Evolutionary conservation across 2,329 filamentous ascomycete genomes (phyloP).

Genomic region (Claviceps sp.): DNA sequence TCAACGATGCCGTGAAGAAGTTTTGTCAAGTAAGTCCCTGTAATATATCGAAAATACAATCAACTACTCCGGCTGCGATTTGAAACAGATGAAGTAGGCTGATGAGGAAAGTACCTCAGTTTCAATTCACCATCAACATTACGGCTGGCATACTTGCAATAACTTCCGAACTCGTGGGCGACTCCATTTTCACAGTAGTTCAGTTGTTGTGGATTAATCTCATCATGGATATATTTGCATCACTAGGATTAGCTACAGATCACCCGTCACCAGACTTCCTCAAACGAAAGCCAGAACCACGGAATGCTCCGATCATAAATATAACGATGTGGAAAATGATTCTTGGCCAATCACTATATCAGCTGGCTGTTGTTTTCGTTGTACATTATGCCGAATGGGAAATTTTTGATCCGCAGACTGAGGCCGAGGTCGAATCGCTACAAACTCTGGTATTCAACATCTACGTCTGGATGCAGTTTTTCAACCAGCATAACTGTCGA

Average conservation of each 20-base stretch:
- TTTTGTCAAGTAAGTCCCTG: constrained; percentile 37
- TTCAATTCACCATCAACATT: constrained; percentile 57
- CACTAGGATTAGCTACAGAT: constrained; percentile 50
- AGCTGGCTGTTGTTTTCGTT: constrained; percentile 47
- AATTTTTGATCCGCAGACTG: constrained; percentile 39
- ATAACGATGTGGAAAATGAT: constrained; percentile 86
- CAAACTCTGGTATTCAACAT: constrained; percentile 71
- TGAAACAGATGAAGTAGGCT: neutral
- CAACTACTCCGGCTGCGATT: neutral
- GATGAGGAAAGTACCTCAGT: constrained; percentile 17
- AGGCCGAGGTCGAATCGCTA: constrained; percentile 21
- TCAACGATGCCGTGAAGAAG: constrained; percentile 51
- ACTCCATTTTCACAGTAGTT: constrained; percentile 45
- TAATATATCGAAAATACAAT: neutral
- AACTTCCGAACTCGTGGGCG: constrained; percentile 44
- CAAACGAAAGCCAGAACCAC: constrained; percentile 56
- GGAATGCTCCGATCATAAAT: constrained; percentile 59
- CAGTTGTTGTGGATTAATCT: constrained; percentile 57
- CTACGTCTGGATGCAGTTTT: constrained; percentile 84
- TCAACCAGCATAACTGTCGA: constrained; percentile 70
- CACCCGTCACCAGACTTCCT: constrained; percentile 43
- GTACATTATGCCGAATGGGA: constrained; percentile 47
- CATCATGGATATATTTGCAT: constrained; percentile 57
- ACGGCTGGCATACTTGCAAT: constrained; percentile 52
- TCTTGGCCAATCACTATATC: constrained; percentile 65